Base-by-base conservation (phyloP, 768 basidiomycete species). In the Lenzites betulinus region DNA sequence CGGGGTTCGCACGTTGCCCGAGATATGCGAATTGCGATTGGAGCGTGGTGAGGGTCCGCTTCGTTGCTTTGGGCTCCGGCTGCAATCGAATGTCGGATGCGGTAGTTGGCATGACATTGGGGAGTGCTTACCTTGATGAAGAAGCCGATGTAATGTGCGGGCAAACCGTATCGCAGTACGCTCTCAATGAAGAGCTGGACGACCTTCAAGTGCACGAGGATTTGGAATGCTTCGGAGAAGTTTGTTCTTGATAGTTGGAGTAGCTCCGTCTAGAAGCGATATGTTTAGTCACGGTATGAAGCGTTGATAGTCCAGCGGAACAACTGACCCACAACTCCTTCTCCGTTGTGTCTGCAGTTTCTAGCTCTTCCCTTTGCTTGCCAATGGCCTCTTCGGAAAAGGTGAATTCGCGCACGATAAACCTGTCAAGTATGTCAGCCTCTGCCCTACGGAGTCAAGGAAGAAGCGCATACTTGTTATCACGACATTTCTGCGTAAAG, bases 171-270 rank as follows among this genome's bases (percentile, higher is more conserved):
- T 66, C 96, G 83, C 43, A 99, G 81, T 20, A 98, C 95, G 58
- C 93, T 95, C 76, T 99, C 97, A 22, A 96, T 88, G 68, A 95
- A 98, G 16, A 97, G 78, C 11, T 93, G 88, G 16, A 97, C 75
- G 51, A 96, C 82, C 75, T 98, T 98, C 66, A 98, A 79, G 70
- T 98, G 97, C 0, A 95, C 92, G 20, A 98, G 81, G 53, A 96
- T 80, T 72, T 98, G 93, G 77, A 95, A 94, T 6, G 95, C 88
- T 77, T 99, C 97, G 0, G 95, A 95, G 73, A 98, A 99, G 75
- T 96, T 98, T 53, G 93, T 97, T 55, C 97, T 83, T 38, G 95
- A 88, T 38, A 98, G 73, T 67, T 92, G 85, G 25, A 99, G 79
- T 0, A 99, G 83, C 66, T 99, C 96, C 26, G 93, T 92, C 95